Evolutionary conservation across 1,284 basidiomycete species (phyloP).

Genomic region (Cutaneotrichosporon cutaneum): DNA sequence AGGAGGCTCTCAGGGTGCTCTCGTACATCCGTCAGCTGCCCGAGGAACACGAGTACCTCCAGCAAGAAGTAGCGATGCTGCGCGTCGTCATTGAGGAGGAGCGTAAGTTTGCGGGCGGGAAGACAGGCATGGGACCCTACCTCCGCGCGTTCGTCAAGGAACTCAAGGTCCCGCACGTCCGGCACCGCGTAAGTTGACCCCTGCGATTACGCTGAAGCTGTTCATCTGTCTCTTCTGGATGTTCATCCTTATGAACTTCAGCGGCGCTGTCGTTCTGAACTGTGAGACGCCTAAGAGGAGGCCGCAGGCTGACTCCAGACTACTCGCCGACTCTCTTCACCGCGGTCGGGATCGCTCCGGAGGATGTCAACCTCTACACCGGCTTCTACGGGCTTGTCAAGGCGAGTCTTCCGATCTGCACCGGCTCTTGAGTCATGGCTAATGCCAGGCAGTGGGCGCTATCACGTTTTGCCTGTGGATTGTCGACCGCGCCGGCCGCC

Average conservation of each 20-base stretch:
- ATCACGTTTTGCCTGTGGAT: conserved; percentile 37
- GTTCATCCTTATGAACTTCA: conserved; percentile 13
- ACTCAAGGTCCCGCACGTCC: conserved; percentile 10
- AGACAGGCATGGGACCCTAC: conserved; percentile 13
- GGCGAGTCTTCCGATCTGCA: conserved; percentile 2
- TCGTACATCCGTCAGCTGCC: conserved; percentile 54
- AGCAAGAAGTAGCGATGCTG: conserved; percentile 47
- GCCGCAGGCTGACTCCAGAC: conserved; percentile 16
- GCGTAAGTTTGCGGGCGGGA: conserved; percentile 19
- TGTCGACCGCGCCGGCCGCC: conserved; percentile 40
- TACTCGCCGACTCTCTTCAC: conserved; percentile 40
- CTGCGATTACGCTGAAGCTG: no score
- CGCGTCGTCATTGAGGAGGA: conserved; percentile 38
- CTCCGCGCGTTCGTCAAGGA: background rate
- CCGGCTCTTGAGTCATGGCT: no score
- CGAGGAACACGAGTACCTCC: conserved; percentile 46
- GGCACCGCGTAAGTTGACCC: conserved; percentile 16
- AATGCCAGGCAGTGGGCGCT: conserved; percentile 19
- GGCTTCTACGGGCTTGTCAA: conserved; percentile 54
- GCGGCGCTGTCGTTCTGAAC: conserved; percentile 6
- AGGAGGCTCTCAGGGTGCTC: conserved; percentile 54
- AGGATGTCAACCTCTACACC: conserved; percentile 45
- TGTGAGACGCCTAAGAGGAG: background rate
- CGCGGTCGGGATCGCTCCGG: conserved; percentile 36
- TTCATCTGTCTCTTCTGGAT: background rate